These are phyloP conservation scores for Trametes coccinea DNA, from an alignment of 768 basidiomycete genomes.

Conservation along the genomic window DNA sequence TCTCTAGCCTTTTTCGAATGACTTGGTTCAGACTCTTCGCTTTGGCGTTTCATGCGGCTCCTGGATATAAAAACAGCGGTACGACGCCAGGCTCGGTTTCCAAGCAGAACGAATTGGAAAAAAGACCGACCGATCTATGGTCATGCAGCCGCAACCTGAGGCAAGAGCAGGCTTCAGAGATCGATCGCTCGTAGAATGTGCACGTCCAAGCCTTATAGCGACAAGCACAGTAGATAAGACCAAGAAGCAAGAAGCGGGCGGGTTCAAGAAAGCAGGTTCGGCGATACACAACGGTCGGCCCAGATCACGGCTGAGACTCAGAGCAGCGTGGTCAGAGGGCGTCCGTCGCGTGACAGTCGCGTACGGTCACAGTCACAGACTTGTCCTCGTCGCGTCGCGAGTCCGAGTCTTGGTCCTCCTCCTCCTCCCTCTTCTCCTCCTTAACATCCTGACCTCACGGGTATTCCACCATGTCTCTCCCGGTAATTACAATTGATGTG, in stretches of 20 bases:
- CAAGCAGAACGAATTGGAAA: too few species aligned
- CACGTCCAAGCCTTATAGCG: too few species aligned
- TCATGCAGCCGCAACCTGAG: too few species aligned
- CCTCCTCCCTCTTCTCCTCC: conserved; percentile 20
- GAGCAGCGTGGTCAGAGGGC: background rate
- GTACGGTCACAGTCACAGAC: background rate
- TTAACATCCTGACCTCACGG: conserved; percentile 2
- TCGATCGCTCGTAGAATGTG: too few species aligned
- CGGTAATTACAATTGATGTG: conserved; percentile 58
- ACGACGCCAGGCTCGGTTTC: too few species aligned
- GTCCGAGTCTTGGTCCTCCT: conserved; percentile 29
- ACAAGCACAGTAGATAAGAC: too few species aligned
- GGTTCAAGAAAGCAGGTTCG: too few species aligned
- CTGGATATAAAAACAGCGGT: too few species aligned
- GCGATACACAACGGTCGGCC: too few species aligned
- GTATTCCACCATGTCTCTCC: conserved; percentile 61
- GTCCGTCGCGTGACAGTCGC: background rate
- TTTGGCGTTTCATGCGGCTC: background rate
- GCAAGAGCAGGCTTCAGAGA: too few species aligned
- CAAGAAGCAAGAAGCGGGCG: too few species aligned
- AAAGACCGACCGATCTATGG: too few species aligned
- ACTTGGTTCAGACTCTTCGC: background rate
- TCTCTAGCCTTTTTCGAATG: background rate
- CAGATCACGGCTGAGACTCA: background rate
- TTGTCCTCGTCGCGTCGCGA: conserved; percentile 23